Conservation (phyloP, 768 basidiomycete genomes). For the Chlorophyllum brunneum region DNA sequence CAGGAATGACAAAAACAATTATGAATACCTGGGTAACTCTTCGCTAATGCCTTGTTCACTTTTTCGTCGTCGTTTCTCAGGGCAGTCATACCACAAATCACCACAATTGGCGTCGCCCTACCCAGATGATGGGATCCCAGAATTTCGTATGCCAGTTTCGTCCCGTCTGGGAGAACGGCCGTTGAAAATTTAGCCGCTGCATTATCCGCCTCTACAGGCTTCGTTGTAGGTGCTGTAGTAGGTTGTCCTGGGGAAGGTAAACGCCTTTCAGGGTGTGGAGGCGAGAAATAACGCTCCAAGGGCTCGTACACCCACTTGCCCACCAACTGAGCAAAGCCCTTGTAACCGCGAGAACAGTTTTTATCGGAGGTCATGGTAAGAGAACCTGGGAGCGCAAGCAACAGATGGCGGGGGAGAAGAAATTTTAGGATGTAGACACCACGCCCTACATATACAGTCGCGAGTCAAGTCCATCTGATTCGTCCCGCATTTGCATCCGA, state of each 20-base stretch:
- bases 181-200: slow-evolving; percentile 23
- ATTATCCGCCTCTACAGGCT: neutral
- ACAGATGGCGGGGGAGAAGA: neutral
- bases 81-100: slow-evolving; percentile 39
- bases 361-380: slow-evolving; percentile 1
- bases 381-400: neutral
- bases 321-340: neutral
- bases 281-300: slow-evolving; percentile 2
- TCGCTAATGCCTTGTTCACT: slow-evolving; percentile 28
- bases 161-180: slow-evolving; percentile 36
- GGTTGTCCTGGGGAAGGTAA: too few relatives aligned
- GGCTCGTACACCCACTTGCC: slow-evolving; percentile 2
- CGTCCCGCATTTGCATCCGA: neutral
- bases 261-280: too few relatives aligned
- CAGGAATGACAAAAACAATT: neutral
- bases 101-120: slow-evolving; percentile 31
- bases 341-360: slow-evolving; percentile 1
- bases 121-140: slow-evolving; percentile 34
- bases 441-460: neutral
- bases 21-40: slow-evolving; percentile 35
- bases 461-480: neutral
- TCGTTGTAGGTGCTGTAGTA: too few relatives aligned
- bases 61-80: slow-evolving; percentile 36
- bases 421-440: neutral
- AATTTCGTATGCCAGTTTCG: slow-evolving; percentile 39